Base-by-base conservation (phyloP, 2,329 filamentous ascomycete species). In the Chaetomiaceae sp. region DNA sequence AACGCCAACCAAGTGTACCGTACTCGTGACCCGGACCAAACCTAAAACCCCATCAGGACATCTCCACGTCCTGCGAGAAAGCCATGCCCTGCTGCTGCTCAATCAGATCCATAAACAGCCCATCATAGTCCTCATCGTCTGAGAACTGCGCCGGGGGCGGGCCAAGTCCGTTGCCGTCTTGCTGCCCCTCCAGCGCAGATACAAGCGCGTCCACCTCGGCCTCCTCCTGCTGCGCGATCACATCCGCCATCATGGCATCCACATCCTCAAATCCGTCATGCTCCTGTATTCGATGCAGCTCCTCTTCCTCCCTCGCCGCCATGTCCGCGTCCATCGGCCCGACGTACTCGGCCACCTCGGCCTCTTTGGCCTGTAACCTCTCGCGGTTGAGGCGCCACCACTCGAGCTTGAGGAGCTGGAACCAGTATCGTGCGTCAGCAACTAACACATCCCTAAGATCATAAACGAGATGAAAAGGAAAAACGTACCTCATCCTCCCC, bases 91-190 rank as follows among this genome's bases (percentile, higher is more conserved):
- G 64, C 46, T 77, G 71, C 56, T 76, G 69, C 47, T 47, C 49
- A 19, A 82, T 68, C 34, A 88, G 66, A 60, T 89, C 83, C 72
- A 82, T 80, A 65, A 96, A 85, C 9, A 85, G 68, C 43, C 75
- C 70, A 58, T 85, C 82, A 61, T 84, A 85, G 39, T 84, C 81
- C 14, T 78, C 78, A 42, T 84, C 81, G 48, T 84, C 81, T 1
- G 72, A 76, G 29, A 74, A 66, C 1, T 66, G 64, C 8, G 68
- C 63, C 2, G n/a, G n/a, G n/a, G 72, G 27, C 27, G 27, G 71
- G 31, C 19, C 19, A 5, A 4, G 12, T 64, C 61, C 14, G 51
- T 52, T 53, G 39, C n/a, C 27, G 3, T 31, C 27, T 63, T 63
- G 59, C 73, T 77, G 61, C 19, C 76, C 74, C 25, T 75, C 72